Percentiles rank a stretch among this genome's conserved stretches.
Conservation (phyloP, 2,329 filamentous ascomycete genomes). For the Diaporthe ampelina region DNA sequence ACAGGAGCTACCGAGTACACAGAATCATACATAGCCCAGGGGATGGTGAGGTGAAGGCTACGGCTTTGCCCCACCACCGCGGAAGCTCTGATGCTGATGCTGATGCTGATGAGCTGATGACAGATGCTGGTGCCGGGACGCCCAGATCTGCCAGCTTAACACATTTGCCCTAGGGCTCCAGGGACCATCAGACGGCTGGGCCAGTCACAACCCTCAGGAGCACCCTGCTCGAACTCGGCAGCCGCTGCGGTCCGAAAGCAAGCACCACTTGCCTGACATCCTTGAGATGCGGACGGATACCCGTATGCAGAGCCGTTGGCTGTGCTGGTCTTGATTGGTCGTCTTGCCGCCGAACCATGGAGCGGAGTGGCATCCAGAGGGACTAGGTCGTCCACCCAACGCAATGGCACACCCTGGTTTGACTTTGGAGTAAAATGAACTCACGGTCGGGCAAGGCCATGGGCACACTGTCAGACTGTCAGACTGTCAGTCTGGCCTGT, state of each 20-base stretch:
- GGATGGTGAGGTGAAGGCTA: neutral
- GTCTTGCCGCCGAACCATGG: constrained; percentile 38
- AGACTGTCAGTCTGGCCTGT: constrained; percentile 1
- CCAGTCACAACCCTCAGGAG: constrained; percentile 30
- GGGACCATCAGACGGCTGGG: constrained; percentile 22
- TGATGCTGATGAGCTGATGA: no score
- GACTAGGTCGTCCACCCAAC: constrained; percentile 25
- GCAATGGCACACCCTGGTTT: constrained; percentile 22
- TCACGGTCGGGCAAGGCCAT: constrained; percentile 19
- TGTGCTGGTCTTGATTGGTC: constrained; percentile 44
- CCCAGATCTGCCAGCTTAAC: constrained; percentile 8
- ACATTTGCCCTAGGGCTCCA: neutral
- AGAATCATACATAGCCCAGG: neutral
- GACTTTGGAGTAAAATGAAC: constrained; percentile 33
- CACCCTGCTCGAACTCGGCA: constrained; percentile 27
- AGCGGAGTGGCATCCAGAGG: constrained; percentile 28
- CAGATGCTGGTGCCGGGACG: neutral
- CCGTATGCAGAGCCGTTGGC: constrained; percentile 28
- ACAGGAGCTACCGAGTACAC: neutral
- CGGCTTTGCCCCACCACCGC: neutral
- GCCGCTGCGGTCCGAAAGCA: constrained; percentile 26
- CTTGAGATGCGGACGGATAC: constrained; percentile 28
- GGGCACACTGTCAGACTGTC: neutral
- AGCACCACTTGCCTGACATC: constrained; percentile 11
- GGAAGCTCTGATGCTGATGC: neutral